Base-by-base conservation (phyloP, 768 basidiomycete species). In the Hirschioporus abietinus region DNA sequence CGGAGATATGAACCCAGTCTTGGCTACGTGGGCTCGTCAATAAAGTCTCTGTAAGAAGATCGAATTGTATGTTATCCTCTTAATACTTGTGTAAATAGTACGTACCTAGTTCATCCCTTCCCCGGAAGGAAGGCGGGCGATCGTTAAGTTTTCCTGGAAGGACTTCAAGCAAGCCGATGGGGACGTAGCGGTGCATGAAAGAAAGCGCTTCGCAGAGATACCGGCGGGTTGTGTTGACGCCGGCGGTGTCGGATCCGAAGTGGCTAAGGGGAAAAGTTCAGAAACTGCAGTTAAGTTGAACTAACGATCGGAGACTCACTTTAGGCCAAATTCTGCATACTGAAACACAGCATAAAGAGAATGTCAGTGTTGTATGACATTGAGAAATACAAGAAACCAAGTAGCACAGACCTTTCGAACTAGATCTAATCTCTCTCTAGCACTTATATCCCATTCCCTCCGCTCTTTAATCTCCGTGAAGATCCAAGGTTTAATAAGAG, bases 171-270 rank as follows among this genome's bases (percentile, higher is more conserved):
- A 99, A 79, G 0, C 97, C 97, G 61, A 99, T 89, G 7, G 97
- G 97, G 61, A 98, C 80, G 74, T 99, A 99, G 60, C 97, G 93
- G 76, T 96, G 91, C 72, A 95, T 93, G 83, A 99, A 99, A 0
- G 95, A 96, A 1, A 99, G 82, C 0, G 94, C 89, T 78, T 99
- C 97, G 75, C 93, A 96, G 15, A 99, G 86, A 79, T 96, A 99
- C 66, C 97, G 84, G 26, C 97, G 86, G 0, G 95, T 91, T 10
- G 91, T 89, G 78, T 96, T 96, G 63, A 99, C 85, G 1, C 97
- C 97, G 0, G 89, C 83, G 0, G 92, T 95, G 73, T 95, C 93
- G 24, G 92, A 86, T 8, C 93, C 93, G 72, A 93, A 94, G 74
- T 93, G 91, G 71, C 89, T 90, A 25, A 24, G 4, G 69, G 12